phyloP scores from a whole-genome alignment of 2,329 filamentous ascomycete genomes.

The Trichoderma simmonsii region DNA sequence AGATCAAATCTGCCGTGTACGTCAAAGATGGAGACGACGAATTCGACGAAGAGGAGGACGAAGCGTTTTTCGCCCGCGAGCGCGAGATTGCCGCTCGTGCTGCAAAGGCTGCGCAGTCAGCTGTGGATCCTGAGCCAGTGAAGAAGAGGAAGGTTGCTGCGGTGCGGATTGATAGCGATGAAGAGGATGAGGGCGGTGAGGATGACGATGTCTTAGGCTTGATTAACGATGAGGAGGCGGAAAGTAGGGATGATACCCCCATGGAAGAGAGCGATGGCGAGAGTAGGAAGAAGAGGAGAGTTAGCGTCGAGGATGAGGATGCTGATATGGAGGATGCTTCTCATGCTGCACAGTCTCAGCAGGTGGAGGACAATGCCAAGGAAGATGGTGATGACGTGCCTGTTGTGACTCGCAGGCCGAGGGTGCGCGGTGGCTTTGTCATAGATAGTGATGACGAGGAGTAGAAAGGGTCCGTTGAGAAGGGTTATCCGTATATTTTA shows the following conservation, averaged over 20 bases:
- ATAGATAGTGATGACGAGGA: constrained; percentile 60
- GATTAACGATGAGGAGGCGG: constrained; percentile 25
- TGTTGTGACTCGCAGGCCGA: constrained; percentile 37
- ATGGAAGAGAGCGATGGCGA: constrained; percentile 31
- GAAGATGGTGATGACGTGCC: constrained; percentile 33
- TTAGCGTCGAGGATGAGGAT: constrained; percentile 29
- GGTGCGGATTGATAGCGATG: constrained; percentile 29
- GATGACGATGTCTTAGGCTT: constrained; percentile 26
- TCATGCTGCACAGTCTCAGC: neutral
- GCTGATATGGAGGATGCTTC: constrained; percentile 28
- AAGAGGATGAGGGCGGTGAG: constrained; percentile 27
- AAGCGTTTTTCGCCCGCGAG: constrained; percentile 76
- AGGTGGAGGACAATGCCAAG: constrained; percentile 21
- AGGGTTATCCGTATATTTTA: neutral
- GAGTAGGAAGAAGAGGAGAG: constrained; percentile 30
- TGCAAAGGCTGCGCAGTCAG: constrained; percentile 34
- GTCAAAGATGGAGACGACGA: constrained; percentile 87
- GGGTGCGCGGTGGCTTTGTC: constrained; percentile 53
- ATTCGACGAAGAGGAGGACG: constrained; percentile 68
- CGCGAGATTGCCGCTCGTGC: constrained; percentile 53
- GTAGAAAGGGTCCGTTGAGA: constrained; percentile 21
- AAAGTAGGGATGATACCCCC: constrained; percentile 20
- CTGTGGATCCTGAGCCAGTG: constrained; percentile 12
- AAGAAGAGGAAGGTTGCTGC: constrained; percentile 32
- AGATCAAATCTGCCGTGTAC: constrained; percentile 80